A percentile compares a stretch with the other conserved stretches of the same genome.
phyloP scores from a whole-genome alignment of 352 stramenopile genomes.

The Plasmopara viticola region DNA sequence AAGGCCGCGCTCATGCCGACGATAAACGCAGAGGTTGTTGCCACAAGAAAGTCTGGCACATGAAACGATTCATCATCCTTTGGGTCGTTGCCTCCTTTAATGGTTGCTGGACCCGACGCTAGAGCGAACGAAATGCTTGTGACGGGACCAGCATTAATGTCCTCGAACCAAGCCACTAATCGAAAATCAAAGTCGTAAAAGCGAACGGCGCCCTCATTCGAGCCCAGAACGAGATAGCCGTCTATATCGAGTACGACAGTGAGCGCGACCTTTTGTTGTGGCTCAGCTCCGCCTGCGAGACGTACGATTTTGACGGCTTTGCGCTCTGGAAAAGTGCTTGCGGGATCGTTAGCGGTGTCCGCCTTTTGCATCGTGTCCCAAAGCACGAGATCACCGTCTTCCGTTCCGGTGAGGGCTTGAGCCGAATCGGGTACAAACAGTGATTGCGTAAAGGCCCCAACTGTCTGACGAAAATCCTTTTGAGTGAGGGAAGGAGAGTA shows the following conservation, averaged over 20 bases:
- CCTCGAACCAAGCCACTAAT: conserved; percentile 91
- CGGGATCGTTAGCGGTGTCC: conserved; percentile 15
- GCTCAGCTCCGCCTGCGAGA: conserved; percentile 45
- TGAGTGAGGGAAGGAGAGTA: conserved; percentile 81
- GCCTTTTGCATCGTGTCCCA: conserved; percentile 64
- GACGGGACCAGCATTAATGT: conserved; percentile 87
- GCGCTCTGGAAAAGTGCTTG: conserved; percentile 46
- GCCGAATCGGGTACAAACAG: conserved; percentile 84
- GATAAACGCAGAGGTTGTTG: conserved; percentile 81
- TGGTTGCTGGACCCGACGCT: conserved; percentile 14
- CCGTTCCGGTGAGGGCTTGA: conserved; percentile 80
- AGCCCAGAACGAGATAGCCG: conserved; percentile 86
- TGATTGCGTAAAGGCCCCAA: conserved; percentile 82
- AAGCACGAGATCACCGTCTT: conserved; percentile 82
- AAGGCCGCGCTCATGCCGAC: conserved; percentile 69
- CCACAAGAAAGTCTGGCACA: conserved; percentile 89
- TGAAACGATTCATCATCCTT: conserved; percentile 44
- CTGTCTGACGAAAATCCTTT: conserved; percentile 71
- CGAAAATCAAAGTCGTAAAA: conserved; percentile 93
- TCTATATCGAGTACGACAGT: conserved; percentile 75
- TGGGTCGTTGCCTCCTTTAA: conserved; percentile 15
- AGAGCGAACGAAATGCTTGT: conserved; percentile 84
- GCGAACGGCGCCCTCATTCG: conserved; percentile 84
- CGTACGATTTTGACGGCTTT: conserved; percentile 82
- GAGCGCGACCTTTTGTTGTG: conserved; percentile 45